Evolutionary conservation across 23 red algal genomes (phyloP).

Genomic region (Porphyridium purpureum): DNA sequence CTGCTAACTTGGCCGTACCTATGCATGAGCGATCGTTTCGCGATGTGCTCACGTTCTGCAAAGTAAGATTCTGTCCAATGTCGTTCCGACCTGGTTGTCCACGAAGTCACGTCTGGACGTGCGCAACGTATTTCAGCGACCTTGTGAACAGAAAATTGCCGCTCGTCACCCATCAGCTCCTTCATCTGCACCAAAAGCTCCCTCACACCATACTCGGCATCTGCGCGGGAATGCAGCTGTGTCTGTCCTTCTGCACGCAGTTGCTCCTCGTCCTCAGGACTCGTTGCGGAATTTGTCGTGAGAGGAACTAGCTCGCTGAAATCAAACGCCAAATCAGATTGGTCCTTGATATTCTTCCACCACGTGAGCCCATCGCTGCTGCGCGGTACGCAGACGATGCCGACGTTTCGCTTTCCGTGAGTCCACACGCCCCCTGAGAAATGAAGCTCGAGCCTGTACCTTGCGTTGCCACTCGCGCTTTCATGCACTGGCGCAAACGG

Average conservation of each 20-base stretch:
- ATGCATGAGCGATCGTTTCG: constrained; percentile 11
- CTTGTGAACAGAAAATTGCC: background rate
- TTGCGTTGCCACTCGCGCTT: too few relatives aligned
- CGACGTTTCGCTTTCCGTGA: background rate
- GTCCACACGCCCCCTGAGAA: background rate
- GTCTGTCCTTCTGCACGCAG: background rate
- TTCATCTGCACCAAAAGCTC: background rate
- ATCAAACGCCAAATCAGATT: background rate
- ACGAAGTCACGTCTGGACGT: background rate
- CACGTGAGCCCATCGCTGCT: background rate
- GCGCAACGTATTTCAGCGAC: background rate
- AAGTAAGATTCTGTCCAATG: too few relatives aligned
- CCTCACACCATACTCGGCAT: background rate
- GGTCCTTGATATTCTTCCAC: background rate
- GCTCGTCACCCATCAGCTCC: background rate
- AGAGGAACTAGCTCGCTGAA: background rate
- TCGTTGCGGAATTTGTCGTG: background rate
- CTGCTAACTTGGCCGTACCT: constrained; percentile 5
- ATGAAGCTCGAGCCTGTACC: background rate
- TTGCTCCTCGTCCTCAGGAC: background rate
- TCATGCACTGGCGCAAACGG: too few relatives aligned
- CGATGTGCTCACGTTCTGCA: background rate
- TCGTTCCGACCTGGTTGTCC: too few relatives aligned
- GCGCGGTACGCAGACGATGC: background rate
- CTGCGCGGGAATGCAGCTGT: background rate